A percentile compares a stretch with the other conserved stretches of the same genome.
These are phyloP conservation scores for Epichloe coenophiala DNA, from an alignment of 2,329 filamentous ascomycete species.

Conservation along the genomic window DNA sequence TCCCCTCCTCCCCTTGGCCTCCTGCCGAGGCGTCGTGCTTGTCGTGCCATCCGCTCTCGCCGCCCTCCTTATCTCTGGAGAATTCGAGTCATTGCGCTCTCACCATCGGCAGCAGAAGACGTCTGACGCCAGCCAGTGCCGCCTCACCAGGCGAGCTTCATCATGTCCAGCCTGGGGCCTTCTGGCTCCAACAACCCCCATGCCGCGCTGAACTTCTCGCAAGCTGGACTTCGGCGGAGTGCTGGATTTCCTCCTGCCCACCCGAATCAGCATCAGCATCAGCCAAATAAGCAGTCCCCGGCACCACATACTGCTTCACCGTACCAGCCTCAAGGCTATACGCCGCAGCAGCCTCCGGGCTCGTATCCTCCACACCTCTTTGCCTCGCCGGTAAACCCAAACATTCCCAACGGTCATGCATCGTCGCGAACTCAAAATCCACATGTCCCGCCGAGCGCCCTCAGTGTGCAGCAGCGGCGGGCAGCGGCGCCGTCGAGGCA, in stretches of 20 bases:
- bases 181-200: slow-evolving; percentile 39
- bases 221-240: slow-evolving; percentile 34
- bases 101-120: neutral
- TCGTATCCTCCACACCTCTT: slow-evolving; percentile 41
- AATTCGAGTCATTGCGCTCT: neutral
- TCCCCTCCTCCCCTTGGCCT: neutral
- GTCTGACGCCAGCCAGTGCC: neutral
- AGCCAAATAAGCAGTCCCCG: slow-evolving; percentile 41
- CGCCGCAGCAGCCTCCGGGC: slow-evolving; percentile 35
- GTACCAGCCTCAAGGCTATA: slow-evolving; percentile 40
- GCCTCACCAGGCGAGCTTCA: slow-evolving; percentile 7
- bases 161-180: slow-evolving; percentile 36
- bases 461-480: slow-evolving; percentile 31
- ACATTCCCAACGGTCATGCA: slow-evolving; percentile 29
- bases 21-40: neutral
- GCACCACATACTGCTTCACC: slow-evolving; percentile 40
- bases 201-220: slow-evolving; percentile 38
- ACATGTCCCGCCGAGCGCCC: slow-evolving; percentile 35
- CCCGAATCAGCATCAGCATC: slow-evolving; percentile 35
- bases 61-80: neutral
- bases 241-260: slow-evolving; percentile 31
- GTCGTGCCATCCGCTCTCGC: neutral
- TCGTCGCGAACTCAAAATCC: slow-evolving; percentile 29
- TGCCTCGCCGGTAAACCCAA: slow-evolving; percentile 32
- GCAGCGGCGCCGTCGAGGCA: slow-evolving; percentile 28